phyloP scores from a whole-genome alignment of 768 basidiomycete genomes.

The Scleroderma citrinum region DNA sequence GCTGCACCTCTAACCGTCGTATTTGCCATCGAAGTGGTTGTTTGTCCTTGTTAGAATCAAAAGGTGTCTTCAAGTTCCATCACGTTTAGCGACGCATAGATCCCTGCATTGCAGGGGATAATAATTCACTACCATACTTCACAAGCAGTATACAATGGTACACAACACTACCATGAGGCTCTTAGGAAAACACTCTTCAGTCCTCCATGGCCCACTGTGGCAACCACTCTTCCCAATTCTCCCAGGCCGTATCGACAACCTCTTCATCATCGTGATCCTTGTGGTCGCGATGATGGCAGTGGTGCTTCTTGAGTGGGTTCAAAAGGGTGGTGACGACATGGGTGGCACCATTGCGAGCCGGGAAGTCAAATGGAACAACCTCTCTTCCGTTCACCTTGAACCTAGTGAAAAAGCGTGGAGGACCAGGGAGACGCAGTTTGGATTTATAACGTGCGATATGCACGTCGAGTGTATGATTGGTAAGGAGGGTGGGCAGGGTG shows the following conservation, averaged over 20 bases:
- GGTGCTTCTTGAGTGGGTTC: constrained; percentile 30
- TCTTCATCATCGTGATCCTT: not conserved
- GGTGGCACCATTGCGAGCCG: constrained; percentile 51
- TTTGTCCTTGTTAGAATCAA: constrained; percentile 20
- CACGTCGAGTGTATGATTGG: constrained; percentile 40
- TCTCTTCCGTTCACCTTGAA: constrained; percentile 35
- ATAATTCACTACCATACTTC: too few species aligned
- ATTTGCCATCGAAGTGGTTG: constrained; percentile 64
- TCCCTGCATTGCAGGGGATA: too few species aligned
- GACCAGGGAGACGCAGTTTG: constrained; percentile 34
- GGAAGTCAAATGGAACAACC: constrained; percentile 41
- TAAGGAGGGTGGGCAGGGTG: constrained; percentile 37
- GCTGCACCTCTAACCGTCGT: constrained; percentile 83
- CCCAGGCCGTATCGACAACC: constrained; percentile 31
- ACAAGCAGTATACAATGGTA: not conserved
- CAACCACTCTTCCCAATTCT: constrained; percentile 44
- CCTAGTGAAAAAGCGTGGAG: constrained; percentile 30
- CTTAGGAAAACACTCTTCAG: constrained; percentile 2
- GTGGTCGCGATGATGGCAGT: not conserved
- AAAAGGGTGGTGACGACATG: constrained; percentile 42
- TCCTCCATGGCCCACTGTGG: constrained; percentile 39
- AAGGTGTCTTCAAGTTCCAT: not conserved
- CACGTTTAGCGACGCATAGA: too few species aligned
- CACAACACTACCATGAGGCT: not conserved
- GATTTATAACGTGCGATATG: constrained; percentile 43